Evolutionary conservation across 208 protist species (phyloP).

Genomic region (Acanthamoeba pearcei): DNA sequence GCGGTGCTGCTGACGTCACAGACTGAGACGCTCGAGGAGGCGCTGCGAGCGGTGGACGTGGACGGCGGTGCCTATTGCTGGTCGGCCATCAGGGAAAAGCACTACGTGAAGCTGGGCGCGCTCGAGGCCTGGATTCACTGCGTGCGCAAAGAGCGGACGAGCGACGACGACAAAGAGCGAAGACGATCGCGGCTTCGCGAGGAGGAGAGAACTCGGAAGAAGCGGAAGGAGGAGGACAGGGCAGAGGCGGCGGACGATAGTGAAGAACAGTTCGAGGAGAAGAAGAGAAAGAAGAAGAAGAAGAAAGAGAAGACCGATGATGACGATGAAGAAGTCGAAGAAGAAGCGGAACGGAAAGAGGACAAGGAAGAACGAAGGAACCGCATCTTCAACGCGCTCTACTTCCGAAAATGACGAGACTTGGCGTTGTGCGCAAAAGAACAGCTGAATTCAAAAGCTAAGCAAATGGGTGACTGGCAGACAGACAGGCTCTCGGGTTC

Average conservation of each 20-base stretch:
- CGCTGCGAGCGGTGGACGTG: background rate
- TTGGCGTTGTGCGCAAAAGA: no score
- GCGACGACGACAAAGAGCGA: background rate
- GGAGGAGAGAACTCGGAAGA: background rate
- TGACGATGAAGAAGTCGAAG: no score
- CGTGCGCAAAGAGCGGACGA: background rate
- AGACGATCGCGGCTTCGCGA: background rate
- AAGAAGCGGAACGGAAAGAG: background rate
- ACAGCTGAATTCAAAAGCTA: no score
- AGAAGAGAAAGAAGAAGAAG: background rate
- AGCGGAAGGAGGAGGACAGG: slow-evolving; percentile 1
- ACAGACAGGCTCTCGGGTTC: no score
- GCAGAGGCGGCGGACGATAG: background rate
- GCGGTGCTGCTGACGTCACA: slow-evolving; percentile 59
- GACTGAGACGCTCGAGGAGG: background rate
- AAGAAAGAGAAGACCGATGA: background rate
- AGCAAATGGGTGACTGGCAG: no score
- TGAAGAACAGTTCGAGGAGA: background rate
- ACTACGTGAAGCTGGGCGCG: slow-evolving; percentile 65
- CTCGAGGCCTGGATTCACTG: slow-evolving; percentile 51
- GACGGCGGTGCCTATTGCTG: background rate
- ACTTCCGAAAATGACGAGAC: background rate
- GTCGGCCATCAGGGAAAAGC: background rate
- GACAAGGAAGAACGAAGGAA: background rate
- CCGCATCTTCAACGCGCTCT: background rate